Conservation (phyloP, 352 stramenopile species). For the Aphanomyces euteiches region DNA sequence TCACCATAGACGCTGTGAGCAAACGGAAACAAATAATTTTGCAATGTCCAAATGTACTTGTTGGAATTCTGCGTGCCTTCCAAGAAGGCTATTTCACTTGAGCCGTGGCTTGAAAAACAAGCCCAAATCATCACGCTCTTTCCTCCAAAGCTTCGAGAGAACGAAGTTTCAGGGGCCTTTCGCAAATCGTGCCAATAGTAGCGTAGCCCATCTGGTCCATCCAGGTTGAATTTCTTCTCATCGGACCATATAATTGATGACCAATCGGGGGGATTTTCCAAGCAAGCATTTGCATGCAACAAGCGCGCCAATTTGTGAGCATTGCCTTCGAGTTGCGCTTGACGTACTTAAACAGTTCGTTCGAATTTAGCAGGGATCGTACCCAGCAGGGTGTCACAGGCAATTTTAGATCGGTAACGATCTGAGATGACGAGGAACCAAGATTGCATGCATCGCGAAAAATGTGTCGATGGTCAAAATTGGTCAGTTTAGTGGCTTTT, state of each 20-base stretch:
- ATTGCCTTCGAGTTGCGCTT: too few relatives aligned
- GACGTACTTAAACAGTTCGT: too few relatives aligned
- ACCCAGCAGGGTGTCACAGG: too few relatives aligned
- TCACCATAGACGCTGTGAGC: not conserved
- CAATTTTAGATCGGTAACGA: too few relatives aligned
- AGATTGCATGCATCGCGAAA: too few relatives aligned
- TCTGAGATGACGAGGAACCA: too few relatives aligned
- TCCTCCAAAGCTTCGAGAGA: not conserved
- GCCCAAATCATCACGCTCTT: slow-evolving; percentile 6
- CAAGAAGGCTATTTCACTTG: not conserved
- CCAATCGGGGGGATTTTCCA: too few relatives aligned
- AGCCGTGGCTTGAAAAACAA: not conserved
- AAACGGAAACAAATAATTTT: slow-evolving; percentile 9
- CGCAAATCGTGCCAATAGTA: not conserved
- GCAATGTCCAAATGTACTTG: not conserved
- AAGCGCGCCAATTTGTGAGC: too few relatives aligned
- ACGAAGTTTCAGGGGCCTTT: not conserved
- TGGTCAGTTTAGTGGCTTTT: too few relatives aligned
- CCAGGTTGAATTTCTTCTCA: slow-evolving; percentile 21
- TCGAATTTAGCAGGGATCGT: too few relatives aligned
- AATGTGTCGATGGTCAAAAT: too few relatives aligned
- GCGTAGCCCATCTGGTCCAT: slow-evolving; percentile 6
- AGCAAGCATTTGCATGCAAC: too few relatives aligned
- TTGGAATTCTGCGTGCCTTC: slow-evolving; percentile 1
- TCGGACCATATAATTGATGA: slow-evolving; percentile 12